Evolutionary conservation across 139 green algal genomes (phyloP).

Genomic region (Chlorella sorokiniana): DNA sequence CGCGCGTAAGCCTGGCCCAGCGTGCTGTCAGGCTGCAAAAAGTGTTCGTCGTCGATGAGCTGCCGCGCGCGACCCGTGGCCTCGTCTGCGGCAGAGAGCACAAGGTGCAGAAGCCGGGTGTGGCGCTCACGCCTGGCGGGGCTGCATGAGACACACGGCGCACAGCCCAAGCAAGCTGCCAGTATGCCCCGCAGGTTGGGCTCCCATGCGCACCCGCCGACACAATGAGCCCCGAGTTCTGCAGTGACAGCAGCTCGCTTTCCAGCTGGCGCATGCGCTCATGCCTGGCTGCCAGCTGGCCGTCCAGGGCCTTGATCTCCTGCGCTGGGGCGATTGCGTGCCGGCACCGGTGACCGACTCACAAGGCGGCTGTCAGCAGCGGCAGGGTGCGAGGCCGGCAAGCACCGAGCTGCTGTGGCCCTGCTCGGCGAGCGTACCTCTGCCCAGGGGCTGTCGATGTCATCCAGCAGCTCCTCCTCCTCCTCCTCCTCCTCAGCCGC

Average conservation of each 20-base stretch:
- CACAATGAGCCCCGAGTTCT: constrained; percentile 1
- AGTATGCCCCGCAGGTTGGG: background rate
- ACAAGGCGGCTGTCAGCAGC: background rate
- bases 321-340: background rate
- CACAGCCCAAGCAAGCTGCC: background rate
- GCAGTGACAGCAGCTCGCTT: constrained; percentile 26
- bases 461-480: background rate
- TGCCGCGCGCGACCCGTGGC: constrained; percentile 11
- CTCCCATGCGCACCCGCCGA: background rate
- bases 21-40: background rate
- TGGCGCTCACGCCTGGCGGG: background rate
- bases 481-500: background rate
- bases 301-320: constrained; percentile 42
- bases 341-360: no score
- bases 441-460: constrained; percentile 33
- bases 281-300: constrained; percentile 43
- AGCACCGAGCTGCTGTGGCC: background rate
- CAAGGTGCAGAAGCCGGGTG: background rate
- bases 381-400: background rate
- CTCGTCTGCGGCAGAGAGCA: background rate
- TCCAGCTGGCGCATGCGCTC: constrained; percentile 34
- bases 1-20: constrained; percentile 15
- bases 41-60: constrained; percentile 17
- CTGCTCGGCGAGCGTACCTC: background rate
- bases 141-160: no score